phyloP scores from a whole-genome alignment of 2,329 filamentous ascomycete genomes.

The Colletotrichum chlorophyti region DNA sequence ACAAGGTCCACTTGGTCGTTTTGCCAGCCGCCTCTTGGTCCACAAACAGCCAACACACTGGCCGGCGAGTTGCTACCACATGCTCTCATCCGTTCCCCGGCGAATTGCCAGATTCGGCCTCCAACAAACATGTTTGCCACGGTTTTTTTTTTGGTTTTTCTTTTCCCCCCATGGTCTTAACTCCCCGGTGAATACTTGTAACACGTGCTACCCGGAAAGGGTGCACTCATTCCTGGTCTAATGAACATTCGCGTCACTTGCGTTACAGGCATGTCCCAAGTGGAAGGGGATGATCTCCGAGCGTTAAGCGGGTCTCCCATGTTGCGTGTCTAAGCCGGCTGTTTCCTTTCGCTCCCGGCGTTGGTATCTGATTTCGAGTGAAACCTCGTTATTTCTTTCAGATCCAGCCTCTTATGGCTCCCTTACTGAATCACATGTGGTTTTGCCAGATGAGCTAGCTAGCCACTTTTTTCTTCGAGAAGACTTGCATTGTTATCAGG shows the following conservation, averaged over 20 bases:
- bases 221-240: constrained; percentile 1
- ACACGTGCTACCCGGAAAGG: no score
- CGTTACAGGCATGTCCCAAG: neutral
- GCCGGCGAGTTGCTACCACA: neutral
- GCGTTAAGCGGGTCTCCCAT: constrained; percentile 2
- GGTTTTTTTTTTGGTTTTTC: no score
- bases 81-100: constrained; percentile 1
- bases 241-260: neutral
- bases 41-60: constrained; percentile 6
- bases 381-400: constrained; percentile 7
- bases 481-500: no score
- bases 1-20: constrained; percentile 15
- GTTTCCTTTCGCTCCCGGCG: constrained; percentile 7
- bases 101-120: neutral
- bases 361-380: neutral
- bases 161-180: no score
- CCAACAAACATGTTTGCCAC: neutral
- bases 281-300: neutral
- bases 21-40: constrained; percentile 6
- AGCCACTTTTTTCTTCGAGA: no score
- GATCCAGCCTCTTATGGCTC: constrained; percentile 7
- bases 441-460: no score
- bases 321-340: neutral
- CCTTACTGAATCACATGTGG: no score
- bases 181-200: no score